Evolutionary conservation across 495 filamentous ascomycete species (phyloP).

Genomic region (Hypomontagnella monticulosa): DNA sequence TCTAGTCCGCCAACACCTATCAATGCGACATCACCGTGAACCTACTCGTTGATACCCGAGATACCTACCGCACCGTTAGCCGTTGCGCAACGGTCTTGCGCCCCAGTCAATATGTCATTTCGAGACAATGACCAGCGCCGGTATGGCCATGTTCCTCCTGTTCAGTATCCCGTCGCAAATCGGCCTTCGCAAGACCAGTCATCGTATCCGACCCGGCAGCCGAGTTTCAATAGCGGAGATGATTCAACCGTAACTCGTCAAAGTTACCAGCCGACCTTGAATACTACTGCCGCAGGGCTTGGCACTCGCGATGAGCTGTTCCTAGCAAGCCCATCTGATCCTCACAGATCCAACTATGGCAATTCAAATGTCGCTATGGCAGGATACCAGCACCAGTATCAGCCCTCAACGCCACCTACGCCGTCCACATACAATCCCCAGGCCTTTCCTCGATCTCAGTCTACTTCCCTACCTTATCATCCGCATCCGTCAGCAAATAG

Average conservation of each 20-base stretch:
- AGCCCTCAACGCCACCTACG: conserved; percentile 62
- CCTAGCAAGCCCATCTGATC: conserved; percentile 52
- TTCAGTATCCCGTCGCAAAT: conserved; percentile 62
- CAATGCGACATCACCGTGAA: conserved; percentile 33
- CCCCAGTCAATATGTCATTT: conserved; percentile 59
- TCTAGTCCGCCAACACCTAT: conserved; percentile 19
- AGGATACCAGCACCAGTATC: conserved; percentile 69
- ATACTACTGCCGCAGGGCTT: conserved; percentile 43
- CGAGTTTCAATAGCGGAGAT: conserved; percentile 84
- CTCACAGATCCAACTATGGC: conserved; percentile 55
- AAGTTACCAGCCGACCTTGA: conserved; percentile 42
- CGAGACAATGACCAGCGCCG: conserved; percentile 63
- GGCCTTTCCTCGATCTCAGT: conserved; percentile 74
- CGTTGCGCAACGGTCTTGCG: conserved; percentile 27
- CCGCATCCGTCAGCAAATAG: conserved; percentile 48
- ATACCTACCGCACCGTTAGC: conserved; percentile 14
- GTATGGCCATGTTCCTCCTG: conserved; percentile 66
- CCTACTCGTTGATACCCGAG: conserved; percentile 27
- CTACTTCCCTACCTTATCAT: conserved; percentile 58
- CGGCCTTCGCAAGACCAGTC: conserved; percentile 47
- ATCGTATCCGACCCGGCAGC: conserved; percentile 62
- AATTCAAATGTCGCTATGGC: conserved; percentile 61
- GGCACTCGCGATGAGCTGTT: conserved; percentile 61
- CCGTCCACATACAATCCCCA: conserved; percentile 84
- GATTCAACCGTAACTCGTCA: conserved; percentile 61